These are phyloP conservation scores for Galerina marginata DNA, from an alignment of 768 basidiomycete genomes.

Conservation along the genomic window DNA sequence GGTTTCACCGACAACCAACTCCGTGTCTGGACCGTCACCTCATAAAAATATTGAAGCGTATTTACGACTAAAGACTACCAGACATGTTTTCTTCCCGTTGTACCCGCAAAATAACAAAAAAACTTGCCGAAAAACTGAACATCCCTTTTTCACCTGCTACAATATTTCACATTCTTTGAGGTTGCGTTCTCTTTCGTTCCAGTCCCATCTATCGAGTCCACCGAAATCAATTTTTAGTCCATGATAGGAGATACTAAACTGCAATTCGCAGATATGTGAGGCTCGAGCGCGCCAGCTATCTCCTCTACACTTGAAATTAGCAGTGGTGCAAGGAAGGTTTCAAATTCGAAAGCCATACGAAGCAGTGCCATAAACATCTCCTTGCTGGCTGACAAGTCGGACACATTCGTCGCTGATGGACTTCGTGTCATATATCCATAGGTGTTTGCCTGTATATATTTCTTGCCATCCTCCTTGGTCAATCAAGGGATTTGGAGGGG, in stretches of 20 bases:
- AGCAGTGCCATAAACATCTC: slow-evolving; percentile 77
- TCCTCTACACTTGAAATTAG: slow-evolving; percentile 48
- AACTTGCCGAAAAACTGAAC: slow-evolving; percentile 36
- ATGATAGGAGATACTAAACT: slow-evolving; percentile 64
- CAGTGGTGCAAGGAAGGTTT: not conserved
- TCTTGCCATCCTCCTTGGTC: slow-evolving; percentile 75
- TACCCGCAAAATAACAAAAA: slow-evolving; percentile 38
- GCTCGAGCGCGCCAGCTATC: slow-evolving; percentile 84
- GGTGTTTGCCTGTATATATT: slow-evolving; percentile 64
- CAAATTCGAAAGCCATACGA: slow-evolving; percentile 53
- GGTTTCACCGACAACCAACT: slow-evolving; percentile 96
- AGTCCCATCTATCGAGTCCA: slow-evolving; percentile 77
- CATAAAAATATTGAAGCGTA: slow-evolving; percentile 46
- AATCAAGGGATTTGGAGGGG: slow-evolving; percentile 61
- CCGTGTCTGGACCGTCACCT: slow-evolving; percentile 88
- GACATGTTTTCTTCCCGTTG: slow-evolving; percentile 28
- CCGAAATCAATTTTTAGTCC: slow-evolving; percentile 78
- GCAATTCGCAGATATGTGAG: slow-evolving; percentile 73
- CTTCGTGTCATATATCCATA: slow-evolving; percentile 78
- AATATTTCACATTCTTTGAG: slow-evolving; percentile 52
- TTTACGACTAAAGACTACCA: slow-evolving; percentile 24
- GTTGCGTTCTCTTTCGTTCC: slow-evolving; percentile 65
- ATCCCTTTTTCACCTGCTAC: slow-evolving; percentile 14
- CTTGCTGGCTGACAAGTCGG: slow-evolving; percentile 64
- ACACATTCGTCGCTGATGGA: slow-evolving; percentile 73